Evolutionary conservation across 2,329 filamentous ascomycete species (phyloP), one percentile per base, ranked within the genome.

Genomic region (Acrocalymma vagum): DNA sequence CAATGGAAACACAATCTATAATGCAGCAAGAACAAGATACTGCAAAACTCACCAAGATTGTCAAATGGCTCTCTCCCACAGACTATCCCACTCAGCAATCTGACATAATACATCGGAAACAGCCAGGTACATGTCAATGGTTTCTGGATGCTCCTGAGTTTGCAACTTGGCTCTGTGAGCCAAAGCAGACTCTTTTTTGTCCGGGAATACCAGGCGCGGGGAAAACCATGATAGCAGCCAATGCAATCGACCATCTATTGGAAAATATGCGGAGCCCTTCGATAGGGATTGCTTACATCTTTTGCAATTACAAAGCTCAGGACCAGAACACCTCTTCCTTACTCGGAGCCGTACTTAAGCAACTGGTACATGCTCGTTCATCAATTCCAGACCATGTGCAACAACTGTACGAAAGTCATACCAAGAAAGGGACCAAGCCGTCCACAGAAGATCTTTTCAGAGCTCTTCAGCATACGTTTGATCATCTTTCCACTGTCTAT

Each of bases 271-370:
- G n/a, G n/a, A n/a, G n/a, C n/a, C n/a, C n/a, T n/a, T n/a, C n/a
- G n/a, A n/a, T n/a, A n/a, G n/a, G n/a, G n/a, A 58, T 80, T 13
- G 72, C 70, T 0, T 79, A 72, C 21, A 13, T 78, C 0, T 81
- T 76, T 32, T 76, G 67, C 54, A 72, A 75, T 29, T 77, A 71
- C 40, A 51, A 51, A 11, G 58, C 55, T 3, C 43, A 67, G 6
- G 37, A 67, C 0, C 74, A 78, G 21, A 34, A 17, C 4, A 15
- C 16, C 4, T 9, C 8, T 6, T 13, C 16, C n/a, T 13, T 38
- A 15, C 8, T 38, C 9, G 8, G 8, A 5, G 20, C 13, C 15
- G 25, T 14, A 6, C 7, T 25, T 16, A 18, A 29, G 14, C 10
- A 37, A 25, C 8, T 22, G 23, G 23, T 25, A n/a, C 23, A 25